Evolutionary conservation across 805 yeast species (phyloP).

Genomic region (Kazachstania taianensis): DNA sequence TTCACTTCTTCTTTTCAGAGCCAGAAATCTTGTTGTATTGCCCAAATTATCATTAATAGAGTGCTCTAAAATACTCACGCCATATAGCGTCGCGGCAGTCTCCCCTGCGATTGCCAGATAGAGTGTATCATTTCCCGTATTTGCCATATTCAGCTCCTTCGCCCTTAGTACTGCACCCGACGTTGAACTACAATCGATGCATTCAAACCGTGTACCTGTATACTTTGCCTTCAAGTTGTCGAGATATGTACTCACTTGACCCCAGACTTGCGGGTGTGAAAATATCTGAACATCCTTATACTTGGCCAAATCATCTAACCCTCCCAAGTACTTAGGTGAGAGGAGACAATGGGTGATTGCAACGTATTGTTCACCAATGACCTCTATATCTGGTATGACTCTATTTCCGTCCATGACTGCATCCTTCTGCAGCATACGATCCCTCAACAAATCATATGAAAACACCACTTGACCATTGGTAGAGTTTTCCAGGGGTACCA

Average conservation of each 20-base stretch:
- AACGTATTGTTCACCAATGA: slow-evolving; percentile 75
- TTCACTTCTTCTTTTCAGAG: slow-evolving; percentile 38
- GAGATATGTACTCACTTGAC: slow-evolving; percentile 64
- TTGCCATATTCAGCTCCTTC: slow-evolving; percentile 16
- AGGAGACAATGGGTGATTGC: slow-evolving; percentile 67
- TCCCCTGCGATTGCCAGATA: slow-evolving; percentile 66
- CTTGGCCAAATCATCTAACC: slow-evolving; percentile 1
- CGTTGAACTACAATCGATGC: slow-evolving; percentile 67
- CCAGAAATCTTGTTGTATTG: slow-evolving; percentile 80
- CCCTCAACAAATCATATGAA: slow-evolving; percentile 73
- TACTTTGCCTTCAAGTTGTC: slow-evolving; percentile 26
- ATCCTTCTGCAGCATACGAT: slow-evolving; percentile 33
- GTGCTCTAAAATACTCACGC: slow-evolving; percentile 42
- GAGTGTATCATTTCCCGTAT: slow-evolving; percentile 26
- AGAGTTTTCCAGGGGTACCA: slow-evolving; percentile 88
- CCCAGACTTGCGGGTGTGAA: slow-evolving; percentile 98
- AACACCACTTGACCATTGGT: slow-evolving; percentile 88
- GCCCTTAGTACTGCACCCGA: slow-evolving; percentile 74
- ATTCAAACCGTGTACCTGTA: slow-evolving; percentile 30
- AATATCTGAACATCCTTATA: slow-evolving; percentile 47
- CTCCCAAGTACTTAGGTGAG: slow-evolving; percentile 31
- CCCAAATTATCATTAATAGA: slow-evolving; percentile 62
- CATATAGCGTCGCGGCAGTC: slow-evolving; percentile 53
- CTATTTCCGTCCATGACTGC: slow-evolving; percentile 7
- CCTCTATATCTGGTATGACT: slow-evolving; percentile 34